Conservation (phyloP, 805 yeast genomes). For the Cyberlindnera mycetangii region DNA sequence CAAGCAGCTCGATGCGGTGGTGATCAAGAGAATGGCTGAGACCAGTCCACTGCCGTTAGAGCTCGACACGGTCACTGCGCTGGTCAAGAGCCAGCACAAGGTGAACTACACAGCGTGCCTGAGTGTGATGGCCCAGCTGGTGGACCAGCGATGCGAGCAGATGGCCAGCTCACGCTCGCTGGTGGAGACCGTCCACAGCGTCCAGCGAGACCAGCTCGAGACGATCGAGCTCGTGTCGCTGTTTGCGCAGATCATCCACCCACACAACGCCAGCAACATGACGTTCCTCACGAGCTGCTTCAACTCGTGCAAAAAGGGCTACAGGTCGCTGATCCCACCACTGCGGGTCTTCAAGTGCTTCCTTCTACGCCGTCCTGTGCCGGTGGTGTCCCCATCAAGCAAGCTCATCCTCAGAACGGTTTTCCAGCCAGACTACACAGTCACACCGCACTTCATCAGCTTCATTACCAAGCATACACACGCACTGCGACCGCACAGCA, state of each 20-base stretch:
- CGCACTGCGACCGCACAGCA: background rate
- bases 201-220: conserved; percentile 9
- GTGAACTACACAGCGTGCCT: conserved; percentile 6
- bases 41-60: background rate
- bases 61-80: no score
- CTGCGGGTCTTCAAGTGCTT: conserved; percentile 14
- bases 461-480: background rate
- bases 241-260: conserved; percentile 8
- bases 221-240: conserved; percentile 12
- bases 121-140: conserved; percentile 1
- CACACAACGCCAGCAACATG: conserved; percentile 1
- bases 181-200: conserved; percentile 12
- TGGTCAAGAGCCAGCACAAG: background rate
- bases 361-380: background rate
- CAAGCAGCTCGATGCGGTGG: background rate
- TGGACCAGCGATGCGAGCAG: conserved; percentile 7
- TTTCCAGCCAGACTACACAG: conserved; percentile 5
- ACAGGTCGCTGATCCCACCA: conserved; percentile 17
- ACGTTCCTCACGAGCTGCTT: conserved; percentile 8
- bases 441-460: conserved; percentile 1
- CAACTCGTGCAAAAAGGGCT: conserved; percentile 10
- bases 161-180: conserved; percentile 6
- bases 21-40: background rate
- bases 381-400: conserved; percentile 2
- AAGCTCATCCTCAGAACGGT: conserved; percentile 5